Base-by-base conservation (phyloP, 371 early-diverging fungal species). In the Conidiobolus incongruus region DNA sequence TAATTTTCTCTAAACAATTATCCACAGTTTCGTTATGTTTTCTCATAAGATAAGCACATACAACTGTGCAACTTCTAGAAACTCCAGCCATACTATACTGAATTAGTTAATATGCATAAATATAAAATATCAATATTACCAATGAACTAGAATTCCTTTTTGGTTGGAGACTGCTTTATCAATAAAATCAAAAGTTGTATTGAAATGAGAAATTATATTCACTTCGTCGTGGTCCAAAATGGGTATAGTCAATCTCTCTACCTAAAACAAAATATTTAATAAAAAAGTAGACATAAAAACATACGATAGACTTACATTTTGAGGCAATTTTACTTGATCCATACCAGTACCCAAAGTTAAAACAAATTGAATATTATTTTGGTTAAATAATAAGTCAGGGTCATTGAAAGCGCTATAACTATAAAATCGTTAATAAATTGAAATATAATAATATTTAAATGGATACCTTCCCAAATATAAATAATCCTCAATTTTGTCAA, bases 11-110 rank as follows among this genome's bases (percentile, higher is more conserved):
- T 17, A 81, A 41, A 1, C 80, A 78, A 21, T 71, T 59, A 21
- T 55, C 52, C 0, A 57, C 53, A 1, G 58, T 44, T 15, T 75
- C 41, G 0, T 51, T 48, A 34, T 60, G 50, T 5, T 49, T 52
- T 48, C 65, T 64, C 78, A 83, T 81, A 44, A 83, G 35, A 50
- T 73, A 83, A 6, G 81, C 80, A 7, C 60, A 62, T 1, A 64
- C 58, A 30, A 68, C 51, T 0, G 74, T 57, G 4, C 62, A 61
- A 45, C 68, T 64, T 41, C 75, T 52, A n/a, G 74, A 75, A 20
- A 70, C 60, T 4, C 73, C 73, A 0, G 72, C 72, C 56, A 62
- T 51, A 45, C 62, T 63, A 20, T 37, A 32, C 2, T 13, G 26
- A 20, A 30, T 33, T 28, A 16, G 13, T 22, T n/a, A n/a, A n/a